These are phyloP conservation scores for Dactylorhiza incarnata DNA, from an alignment of 106 monocot genomes.

Conservation along the genomic window DNA sequence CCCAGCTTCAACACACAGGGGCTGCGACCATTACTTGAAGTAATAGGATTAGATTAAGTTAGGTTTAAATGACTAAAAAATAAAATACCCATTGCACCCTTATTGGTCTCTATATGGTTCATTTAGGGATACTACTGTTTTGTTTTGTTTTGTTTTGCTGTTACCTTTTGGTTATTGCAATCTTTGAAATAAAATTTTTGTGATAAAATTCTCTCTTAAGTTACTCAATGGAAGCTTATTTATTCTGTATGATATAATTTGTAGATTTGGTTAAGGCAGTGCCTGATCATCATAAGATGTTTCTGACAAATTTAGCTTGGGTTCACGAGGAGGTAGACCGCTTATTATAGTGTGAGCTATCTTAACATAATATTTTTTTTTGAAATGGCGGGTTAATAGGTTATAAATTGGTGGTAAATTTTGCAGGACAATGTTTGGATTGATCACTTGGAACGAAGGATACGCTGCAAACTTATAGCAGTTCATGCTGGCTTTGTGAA, in stretches of 20 bases:
- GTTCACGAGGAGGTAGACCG: conserved; percentile 73
- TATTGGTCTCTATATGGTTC: neutral
- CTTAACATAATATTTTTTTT: neutral
- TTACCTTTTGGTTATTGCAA: neutral
- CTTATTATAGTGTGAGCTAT: neutral
- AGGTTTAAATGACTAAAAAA: too few relatives aligned
- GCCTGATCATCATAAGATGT: conserved; percentile 74
- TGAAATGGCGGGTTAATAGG: neutral
- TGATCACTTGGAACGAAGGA: conserved; percentile 44
- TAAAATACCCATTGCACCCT: neutral
- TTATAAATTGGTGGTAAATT: neutral
- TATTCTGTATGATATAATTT: neutral
- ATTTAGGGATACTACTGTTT: neutral
- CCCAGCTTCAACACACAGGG: too few relatives aligned
- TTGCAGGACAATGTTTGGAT: conserved; percentile 62
- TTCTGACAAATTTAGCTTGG: conserved; percentile 73
- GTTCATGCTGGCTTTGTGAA: conserved; percentile 89
- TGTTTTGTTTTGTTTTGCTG: neutral
- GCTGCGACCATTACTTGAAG: too few relatives aligned
- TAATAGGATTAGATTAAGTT: too few relatives aligned
- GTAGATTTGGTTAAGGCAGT: conserved; percentile 69
- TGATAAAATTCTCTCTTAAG: neutral
- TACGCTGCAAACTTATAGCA: conserved; percentile 67
- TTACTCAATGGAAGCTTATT: conserved; percentile 1
- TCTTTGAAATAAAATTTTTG: neutral